Evolutionary conservation across 306 rosid genomes (phyloP).

Genomic region (Fragaria iinumae): DNA sequence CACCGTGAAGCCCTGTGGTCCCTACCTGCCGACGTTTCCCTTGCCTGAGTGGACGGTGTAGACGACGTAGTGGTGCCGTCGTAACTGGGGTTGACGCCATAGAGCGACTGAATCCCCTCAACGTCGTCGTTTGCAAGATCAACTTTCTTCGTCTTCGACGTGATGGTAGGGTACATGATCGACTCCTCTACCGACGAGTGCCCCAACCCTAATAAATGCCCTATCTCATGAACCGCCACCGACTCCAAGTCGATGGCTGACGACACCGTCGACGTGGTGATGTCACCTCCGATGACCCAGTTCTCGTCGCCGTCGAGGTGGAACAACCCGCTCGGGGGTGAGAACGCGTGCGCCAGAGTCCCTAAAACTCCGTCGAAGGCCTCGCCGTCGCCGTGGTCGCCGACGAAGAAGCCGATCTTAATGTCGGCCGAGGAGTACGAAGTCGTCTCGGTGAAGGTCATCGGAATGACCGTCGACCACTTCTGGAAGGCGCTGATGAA

Average conservation of each 20-base stretch:
- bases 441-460: slow-evolving; percentile 41
- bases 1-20: slow-evolving; percentile 17
- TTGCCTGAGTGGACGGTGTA: slow-evolving; percentile 31
- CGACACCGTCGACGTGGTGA: slow-evolving; percentile 30
- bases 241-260: slow-evolving; percentile 76
- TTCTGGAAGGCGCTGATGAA: slow-evolving; percentile 52
- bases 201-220: slow-evolving; percentile 78
- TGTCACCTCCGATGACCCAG: slow-evolving; percentile 72
- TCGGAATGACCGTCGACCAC: slow-evolving; percentile 69
- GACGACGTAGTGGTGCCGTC: slow-evolving; percentile 20
- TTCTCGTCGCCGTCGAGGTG: slow-evolving; percentile 66
- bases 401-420: slow-evolving; percentile 56
- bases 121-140: slow-evolving; percentile 60
- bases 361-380: slow-evolving; percentile 76
- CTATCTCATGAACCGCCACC: slow-evolving; percentile 91
- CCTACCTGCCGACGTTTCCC: slow-evolving; percentile 43
- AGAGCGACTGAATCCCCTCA: slow-evolving; percentile 58
- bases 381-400: slow-evolving; percentile 91
- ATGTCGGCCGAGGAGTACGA: slow-evolving; percentile 41
- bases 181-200: slow-evolving; percentile 72
- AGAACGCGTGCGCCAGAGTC: slow-evolving; percentile 85
- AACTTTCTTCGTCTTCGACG: slow-evolving; percentile 59
- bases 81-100: slow-evolving; percentile 66
- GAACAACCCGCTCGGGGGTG: slow-evolving; percentile 73
- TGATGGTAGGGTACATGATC: slow-evolving; percentile 80